phyloP scores from a whole-genome alignment of 1,139 yeast genomes.

The Hemisphaericaspora xylofermentans region DNA sequence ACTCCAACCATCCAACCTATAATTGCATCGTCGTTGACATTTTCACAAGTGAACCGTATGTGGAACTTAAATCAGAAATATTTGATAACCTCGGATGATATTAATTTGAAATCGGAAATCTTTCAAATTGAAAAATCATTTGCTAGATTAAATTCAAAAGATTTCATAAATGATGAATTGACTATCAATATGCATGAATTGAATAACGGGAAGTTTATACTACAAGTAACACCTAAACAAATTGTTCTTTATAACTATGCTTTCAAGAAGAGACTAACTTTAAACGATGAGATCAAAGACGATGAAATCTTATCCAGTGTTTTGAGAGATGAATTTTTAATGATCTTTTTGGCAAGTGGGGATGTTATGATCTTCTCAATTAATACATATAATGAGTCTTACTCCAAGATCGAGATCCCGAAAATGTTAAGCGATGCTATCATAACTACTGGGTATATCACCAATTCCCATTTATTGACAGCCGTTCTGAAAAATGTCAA shows the following conservation, averaged over 20 bases:
- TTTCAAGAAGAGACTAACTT: constrained; percentile 45
- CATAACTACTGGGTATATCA: constrained; percentile 67
- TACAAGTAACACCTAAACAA: constrained; percentile 72
- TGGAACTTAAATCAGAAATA: constrained; percentile 63
- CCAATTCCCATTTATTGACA: constrained; percentile 43
- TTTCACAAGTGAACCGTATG: constrained; percentile 72
- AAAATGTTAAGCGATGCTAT: constrained; percentile 56
- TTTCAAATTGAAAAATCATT: constrained; percentile 70
- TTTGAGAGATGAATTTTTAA: constrained; percentile 49
- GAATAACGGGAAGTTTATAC: constrained; percentile 57
- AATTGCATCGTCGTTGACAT: constrained; percentile 69
- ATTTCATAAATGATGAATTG: constrained; percentile 60
- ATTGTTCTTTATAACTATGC: constrained; percentile 64
- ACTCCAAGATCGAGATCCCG: constrained; percentile 44
- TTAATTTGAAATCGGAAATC: constrained; percentile 64
- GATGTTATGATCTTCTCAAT: constrained; percentile 50
- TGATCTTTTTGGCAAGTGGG: constrained; percentile 57
- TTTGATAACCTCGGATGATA: constrained; percentile 71
- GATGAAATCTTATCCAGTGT: constrained; percentile 55
- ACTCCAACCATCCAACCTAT: constrained; percentile 64
- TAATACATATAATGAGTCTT: constrained; percentile 41
- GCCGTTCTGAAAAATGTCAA: constrained; percentile 44
- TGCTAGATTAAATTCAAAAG: constrained; percentile 60
- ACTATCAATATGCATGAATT: constrained; percentile 70
- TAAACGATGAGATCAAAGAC: constrained; percentile 39